Percentiles rank a stretch among this genome's conserved stretches.
phyloP scores from a whole-genome alignment of 2,329 filamentous ascomycete genomes.

The Diaporthe vexans region DNA sequence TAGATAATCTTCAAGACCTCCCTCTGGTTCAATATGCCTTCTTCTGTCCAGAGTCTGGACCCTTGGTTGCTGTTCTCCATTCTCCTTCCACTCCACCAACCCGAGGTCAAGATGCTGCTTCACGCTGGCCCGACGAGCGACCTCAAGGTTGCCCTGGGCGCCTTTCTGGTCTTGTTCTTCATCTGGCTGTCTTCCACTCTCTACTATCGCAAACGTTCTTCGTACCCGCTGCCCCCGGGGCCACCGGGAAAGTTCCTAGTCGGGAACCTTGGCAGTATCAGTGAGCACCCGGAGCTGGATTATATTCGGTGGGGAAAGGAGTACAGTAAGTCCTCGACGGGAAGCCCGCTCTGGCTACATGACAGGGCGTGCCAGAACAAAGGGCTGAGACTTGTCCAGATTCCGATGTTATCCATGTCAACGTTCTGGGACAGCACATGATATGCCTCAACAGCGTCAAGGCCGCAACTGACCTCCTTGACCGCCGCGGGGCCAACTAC shows the following conservation, averaged over 20 bases:
- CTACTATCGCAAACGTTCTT: constrained; percentile 15
- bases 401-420: constrained; percentile 50
- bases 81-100: neutral
- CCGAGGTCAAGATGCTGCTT: constrained; percentile 35
- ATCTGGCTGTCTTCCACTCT: constrained; percentile 27
- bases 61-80: constrained; percentile 23
- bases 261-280: constrained; percentile 50
- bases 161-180: constrained; percentile 27
- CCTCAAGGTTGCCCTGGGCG: constrained; percentile 29
- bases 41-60: constrained; percentile 12
- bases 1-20: constrained; percentile 26
- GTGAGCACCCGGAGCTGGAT: constrained; percentile 50
- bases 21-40: constrained; percentile 28
- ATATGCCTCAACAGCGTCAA: constrained; percentile 54
- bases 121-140: constrained; percentile 30
- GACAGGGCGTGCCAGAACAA: neutral
- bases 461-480: constrained; percentile 54
- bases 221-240: constrained; percentile 48
- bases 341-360: neutral
- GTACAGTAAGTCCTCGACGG: constrained; percentile 47
- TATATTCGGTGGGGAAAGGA: constrained; percentile 51
- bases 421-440: constrained; percentile 49
- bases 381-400: constrained; percentile 40
- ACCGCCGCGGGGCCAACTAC: constrained; percentile 54
- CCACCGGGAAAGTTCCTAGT: constrained; percentile 49